phyloP scores from a whole-genome alignment of 1,139 yeast species.

The Pneumocystis sp. region DNA sequence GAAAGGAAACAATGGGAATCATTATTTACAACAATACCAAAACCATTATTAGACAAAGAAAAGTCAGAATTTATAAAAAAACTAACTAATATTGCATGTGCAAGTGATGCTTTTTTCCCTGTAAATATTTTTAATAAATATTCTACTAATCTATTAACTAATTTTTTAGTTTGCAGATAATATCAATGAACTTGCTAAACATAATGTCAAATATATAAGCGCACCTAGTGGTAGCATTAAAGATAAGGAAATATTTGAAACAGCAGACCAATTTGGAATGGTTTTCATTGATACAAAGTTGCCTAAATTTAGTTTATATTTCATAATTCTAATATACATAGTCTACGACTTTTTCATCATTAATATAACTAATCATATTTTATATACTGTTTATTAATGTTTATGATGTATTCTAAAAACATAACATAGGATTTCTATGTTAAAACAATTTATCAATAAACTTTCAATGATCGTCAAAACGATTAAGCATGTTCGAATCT shows the following conservation, averaged over 20 bases:
- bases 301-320: background rate
- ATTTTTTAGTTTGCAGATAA: conserved; percentile 65
- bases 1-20: conserved; percentile 85
- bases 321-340: background rate
- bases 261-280: conserved; percentile 78
- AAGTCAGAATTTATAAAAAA: conserved; percentile 74
- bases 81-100: conserved; percentile 70
- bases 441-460: background rate
- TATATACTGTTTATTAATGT: background rate
- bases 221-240: conserved; percentile 97
- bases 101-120: conserved; percentile 98
- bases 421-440: background rate
- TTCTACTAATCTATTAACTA: background rate
- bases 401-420: background rate
- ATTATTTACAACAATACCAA: conserved; percentile 57
- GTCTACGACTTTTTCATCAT: background rate
- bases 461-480: background rate
- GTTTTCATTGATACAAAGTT: conserved; percentile 66
- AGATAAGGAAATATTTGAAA: conserved; percentile 91
- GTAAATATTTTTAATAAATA: background rate
- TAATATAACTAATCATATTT: background rate
- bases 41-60: conserved; percentile 68
- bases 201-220: conserved; percentile 89
- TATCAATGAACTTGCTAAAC: conserved; percentile 90
- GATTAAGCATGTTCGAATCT: background rate